phyloP scores from a whole-genome alignment of 164 flowering plant species.

The Stephania cephalantha region DNA sequence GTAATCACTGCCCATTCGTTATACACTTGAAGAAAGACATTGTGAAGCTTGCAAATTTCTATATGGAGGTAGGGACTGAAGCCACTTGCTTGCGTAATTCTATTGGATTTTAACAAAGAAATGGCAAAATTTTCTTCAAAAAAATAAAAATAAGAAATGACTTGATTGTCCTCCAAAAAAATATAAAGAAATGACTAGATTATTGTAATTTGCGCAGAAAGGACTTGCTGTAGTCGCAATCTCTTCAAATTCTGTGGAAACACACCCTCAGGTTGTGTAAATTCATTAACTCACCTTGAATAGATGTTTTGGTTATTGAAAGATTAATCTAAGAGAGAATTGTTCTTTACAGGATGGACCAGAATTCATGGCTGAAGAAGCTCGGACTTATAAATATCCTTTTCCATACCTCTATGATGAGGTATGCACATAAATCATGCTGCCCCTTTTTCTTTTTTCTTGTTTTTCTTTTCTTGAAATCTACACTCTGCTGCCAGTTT shows the following conservation, averaged over 20 bases:
- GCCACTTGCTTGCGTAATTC: neutral
- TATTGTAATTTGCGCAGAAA: conserved; percentile 42
- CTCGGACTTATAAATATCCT: conserved; percentile 58
- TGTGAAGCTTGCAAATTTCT: conserved; percentile 72
- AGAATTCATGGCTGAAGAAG: conserved; percentile 85
- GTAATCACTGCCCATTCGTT: conserved; percentile 97
- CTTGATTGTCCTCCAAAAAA: neutral
- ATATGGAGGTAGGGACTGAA: conserved; percentile 49
- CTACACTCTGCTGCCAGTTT: neutral
- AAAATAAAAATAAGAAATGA: neutral
- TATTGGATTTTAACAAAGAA: no score
- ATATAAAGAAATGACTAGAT: neutral
- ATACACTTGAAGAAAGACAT: conserved; percentile 70
- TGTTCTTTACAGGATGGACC: conserved; percentile 78
- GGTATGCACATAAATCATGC: conserved; percentile 27
- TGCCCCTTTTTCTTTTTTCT: neutral
- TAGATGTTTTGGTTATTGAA: conserved; percentile 13
- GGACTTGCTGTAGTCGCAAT: conserved; percentile 88
- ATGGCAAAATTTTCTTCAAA: neutral
- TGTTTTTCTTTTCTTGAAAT: neutral
- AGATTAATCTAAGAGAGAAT: conserved; percentile 20
- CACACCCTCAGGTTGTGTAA: conserved; percentile 77
- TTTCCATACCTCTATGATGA: conserved; percentile 92
- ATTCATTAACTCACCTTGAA: conserved; percentile 18
- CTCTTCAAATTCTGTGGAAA: conserved; percentile 76